Evolutionary conservation across 2,329 filamentous ascomycete genomes (phyloP).

Genomic region (Penicillium hesseltinei): DNA sequence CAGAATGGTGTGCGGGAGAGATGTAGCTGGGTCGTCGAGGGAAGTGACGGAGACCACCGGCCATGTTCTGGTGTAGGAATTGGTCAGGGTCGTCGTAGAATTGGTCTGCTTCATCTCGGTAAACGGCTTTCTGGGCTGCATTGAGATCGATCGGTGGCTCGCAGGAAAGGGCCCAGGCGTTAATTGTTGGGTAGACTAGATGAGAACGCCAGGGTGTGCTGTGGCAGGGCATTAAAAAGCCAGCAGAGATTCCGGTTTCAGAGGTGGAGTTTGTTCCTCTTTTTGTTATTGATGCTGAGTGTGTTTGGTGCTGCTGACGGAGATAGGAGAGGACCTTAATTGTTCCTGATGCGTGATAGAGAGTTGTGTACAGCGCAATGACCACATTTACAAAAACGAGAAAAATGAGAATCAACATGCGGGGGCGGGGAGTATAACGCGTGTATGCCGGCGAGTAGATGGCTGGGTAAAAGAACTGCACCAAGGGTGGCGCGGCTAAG

Average conservation of each 20-base stretch:
- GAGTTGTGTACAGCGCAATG: constrained; percentile 70
- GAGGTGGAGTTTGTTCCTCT: constrained; percentile 10
- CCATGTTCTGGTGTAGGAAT: constrained; percentile 60
- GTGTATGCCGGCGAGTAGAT: constrained; percentile 33
- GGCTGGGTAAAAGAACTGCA: constrained; percentile 61
- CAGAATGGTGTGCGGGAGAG: not conserved
- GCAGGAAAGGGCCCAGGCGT: constrained; percentile 83
- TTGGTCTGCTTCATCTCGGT: constrained; percentile 84
- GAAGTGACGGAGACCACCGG: constrained; percentile 35
- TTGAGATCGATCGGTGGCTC: constrained; percentile 77
- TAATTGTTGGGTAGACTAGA: constrained; percentile 70
- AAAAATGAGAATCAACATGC: constrained; percentile 53
- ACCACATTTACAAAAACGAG: constrained; percentile 65
- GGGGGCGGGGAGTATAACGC: constrained; percentile 50
- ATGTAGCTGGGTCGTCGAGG: constrained; percentile 36
- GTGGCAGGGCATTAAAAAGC: constrained; percentile 94
- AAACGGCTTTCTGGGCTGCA: constrained; percentile 59
- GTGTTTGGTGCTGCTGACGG: constrained; percentile 66
- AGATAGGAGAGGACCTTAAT: constrained; percentile 72
- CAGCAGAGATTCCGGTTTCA: constrained; percentile 51
- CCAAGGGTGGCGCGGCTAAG: constrained; percentile 67
- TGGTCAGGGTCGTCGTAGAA: constrained; percentile 69
- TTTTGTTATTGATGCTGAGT: constrained; percentile 44
- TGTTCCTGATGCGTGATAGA: constrained; percentile 77
- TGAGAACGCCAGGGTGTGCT: constrained; percentile 93